phyloP scores from a whole-genome alignment of 805 yeast species.

The Candida caryicola region DNA sequence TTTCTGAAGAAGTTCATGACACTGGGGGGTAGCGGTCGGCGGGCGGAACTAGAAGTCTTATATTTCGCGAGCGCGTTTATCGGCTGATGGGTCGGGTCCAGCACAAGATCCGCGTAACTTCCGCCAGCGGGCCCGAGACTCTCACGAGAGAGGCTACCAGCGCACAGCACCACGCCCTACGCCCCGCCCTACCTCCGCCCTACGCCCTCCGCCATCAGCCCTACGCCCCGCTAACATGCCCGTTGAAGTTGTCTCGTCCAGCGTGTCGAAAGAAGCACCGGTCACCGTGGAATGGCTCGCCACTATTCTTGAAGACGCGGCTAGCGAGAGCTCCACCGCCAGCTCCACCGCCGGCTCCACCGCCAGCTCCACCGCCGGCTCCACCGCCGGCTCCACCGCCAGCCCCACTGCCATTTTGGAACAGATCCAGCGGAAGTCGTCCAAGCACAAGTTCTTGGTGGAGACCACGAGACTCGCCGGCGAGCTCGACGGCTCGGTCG shows the following conservation, averaged over 20 bases:
- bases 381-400: background rate
- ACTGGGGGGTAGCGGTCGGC: too few species aligned
- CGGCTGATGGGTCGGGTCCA: too few species aligned
- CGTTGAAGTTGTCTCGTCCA: slow-evolving; percentile 6
- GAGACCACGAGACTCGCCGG: slow-evolving; percentile 36
- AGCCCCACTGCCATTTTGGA: slow-evolving; percentile 22
- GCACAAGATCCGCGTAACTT: too few species aligned
- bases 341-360: background rate
- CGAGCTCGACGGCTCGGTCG: slow-evolving; percentile 18
- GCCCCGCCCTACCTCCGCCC: too few species aligned
- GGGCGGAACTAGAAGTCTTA: too few species aligned
- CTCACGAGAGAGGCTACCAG: too few species aligned
- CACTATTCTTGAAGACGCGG: slow-evolving; percentile 8
- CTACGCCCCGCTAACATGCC: too few species aligned
- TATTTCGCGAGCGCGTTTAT: too few species aligned
- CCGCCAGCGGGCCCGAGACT: too few species aligned
- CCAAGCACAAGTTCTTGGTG: slow-evolving; percentile 56
- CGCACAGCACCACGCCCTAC: too few species aligned
- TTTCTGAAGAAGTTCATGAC: slow-evolving; percentile 20
- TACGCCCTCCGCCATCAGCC: too few species aligned
- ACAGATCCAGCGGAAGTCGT: slow-evolving; percentile 42
- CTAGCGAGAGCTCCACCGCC: background rate
- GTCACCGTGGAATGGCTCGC: slow-evolving; percentile 15
- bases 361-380: background rate
- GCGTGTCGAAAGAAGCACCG: slow-evolving; percentile 18